Evolutionary conservation across 768 basidiomycete genomes (phyloP), one percentile per base, ranked within the genome.

Genomic region (Pilatotrama ljubarskyi): DNA sequence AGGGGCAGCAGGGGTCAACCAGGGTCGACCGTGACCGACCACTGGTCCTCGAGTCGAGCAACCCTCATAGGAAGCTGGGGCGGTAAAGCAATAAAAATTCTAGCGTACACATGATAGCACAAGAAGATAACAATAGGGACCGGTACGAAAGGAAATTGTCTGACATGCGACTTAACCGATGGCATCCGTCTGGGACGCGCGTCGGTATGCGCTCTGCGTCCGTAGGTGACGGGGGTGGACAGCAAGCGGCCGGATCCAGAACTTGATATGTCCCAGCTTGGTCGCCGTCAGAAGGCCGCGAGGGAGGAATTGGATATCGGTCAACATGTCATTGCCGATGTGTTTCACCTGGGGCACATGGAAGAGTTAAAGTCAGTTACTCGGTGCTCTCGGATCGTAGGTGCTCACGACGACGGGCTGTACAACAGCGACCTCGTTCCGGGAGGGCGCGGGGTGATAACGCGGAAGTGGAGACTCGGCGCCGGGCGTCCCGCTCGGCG

Each of bases 401-500:
- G 41, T 36, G 78, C 83, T 66, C 67, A 94, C 93, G 63, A 96
- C 74, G 38, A 96, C 93, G 22, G 95, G 94, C 68, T 96, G 95
- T 2, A 97, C 85, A 25, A 91, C 83, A 5, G 94, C 88, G 10
- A 96, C 87, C 65, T 97, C 95, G 63, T 90, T 94, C 22, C 94
- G 80, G 2, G 93, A 91, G 2, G 95, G 95, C 3, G 96, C 91
- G 24, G 91, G 85, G 66, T 98, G 96, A 66, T 87, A 95, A 13
- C 85, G 79, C 26, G 79, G 73, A 13, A 79, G 76, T 3, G 77
- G 73, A 38, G 69, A 77, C 36, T 83, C 84, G 11, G 72, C 66
- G 35, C 73, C 68, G 11, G 78, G 73, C 14, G 75, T 69, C 37
- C 68, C 71, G 2, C 67, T 54, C 0, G 79, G 73, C 11, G 84